These are phyloP conservation scores for Alternaria novae-zelandiae DNA, from an alignment of 2,329 filamentous ascomycete species.

Conservation along the genomic window DNA sequence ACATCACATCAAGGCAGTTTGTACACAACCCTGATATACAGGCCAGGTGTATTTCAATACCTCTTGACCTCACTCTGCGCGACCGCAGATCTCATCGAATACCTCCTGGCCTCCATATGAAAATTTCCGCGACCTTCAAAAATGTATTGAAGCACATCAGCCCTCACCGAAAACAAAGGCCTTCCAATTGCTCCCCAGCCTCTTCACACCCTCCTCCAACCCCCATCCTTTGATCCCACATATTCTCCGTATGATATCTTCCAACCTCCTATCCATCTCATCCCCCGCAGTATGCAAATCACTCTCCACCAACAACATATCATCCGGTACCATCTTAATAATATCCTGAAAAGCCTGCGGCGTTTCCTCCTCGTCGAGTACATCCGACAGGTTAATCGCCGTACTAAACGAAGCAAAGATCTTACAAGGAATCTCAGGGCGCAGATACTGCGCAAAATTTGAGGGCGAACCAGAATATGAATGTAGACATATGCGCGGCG, in stretches of 20 bases:
- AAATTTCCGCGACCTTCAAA: not conserved
- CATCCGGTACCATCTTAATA: conserved; percentile 75
- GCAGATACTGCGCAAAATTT: conserved; percentile 77
- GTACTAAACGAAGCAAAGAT: conserved; percentile 90
- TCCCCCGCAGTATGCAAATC: conserved; percentile 85
- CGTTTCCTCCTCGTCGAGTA: conserved; percentile 54
- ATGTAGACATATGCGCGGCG: conserved; percentile 89
- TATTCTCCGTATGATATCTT: conserved; percentile 76
- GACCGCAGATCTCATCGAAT: not conserved
- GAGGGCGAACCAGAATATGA: conserved; percentile 85
- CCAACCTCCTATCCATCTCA: conserved; percentile 77
- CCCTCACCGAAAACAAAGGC: conserved; percentile 71
- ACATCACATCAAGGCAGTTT: not conserved
- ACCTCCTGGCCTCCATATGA: not conserved
- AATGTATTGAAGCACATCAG: not conserved
- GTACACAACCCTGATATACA: not conserved
- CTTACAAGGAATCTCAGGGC: conserved; percentile 72
- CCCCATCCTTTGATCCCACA: conserved; percentile 81
- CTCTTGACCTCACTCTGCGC: not conserved
- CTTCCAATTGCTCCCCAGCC: conserved; percentile 76
- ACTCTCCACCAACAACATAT: conserved; percentile 84
- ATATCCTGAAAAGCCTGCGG: conserved; percentile 67
- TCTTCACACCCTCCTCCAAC: conserved; percentile 71
- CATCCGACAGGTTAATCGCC: conserved; percentile 74
- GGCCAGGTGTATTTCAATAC: not conserved